Base-by-base conservation (phyloP, 805 yeast genomes). In the Yarrowia sp. region DNA sequence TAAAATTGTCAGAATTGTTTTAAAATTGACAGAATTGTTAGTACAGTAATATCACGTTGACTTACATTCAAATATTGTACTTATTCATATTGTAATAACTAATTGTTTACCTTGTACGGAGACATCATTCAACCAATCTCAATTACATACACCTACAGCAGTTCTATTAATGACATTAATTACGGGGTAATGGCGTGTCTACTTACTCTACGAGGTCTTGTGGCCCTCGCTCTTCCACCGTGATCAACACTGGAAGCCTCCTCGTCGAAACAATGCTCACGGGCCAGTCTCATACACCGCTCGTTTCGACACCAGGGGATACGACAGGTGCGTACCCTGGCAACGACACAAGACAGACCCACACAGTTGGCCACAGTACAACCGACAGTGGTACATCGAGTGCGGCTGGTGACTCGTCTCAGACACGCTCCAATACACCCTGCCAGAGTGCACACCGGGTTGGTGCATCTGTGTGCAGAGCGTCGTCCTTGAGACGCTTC, bases 251-350 rank as follows among this genome's bases (percentile, higher is more conserved):
- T 38, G n/a, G 55, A 34, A 17, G 19, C 58, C 34, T 52, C 58
- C 43, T 52, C 58, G 5, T 52, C 58, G 14, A 52, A 52, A 20
- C 43, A 52, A 12, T 55, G 61, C 36, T 55, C 61, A 39, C 61
- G 17, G 3, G 46, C 61, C n/a, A 55, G 36, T 7, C 61, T 20
- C 61, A 39, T n/a, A 12, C 61, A 55, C 13, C 61, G 38, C 7
- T 55, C 61, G 13, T 55, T 55, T 3, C 61, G 34, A n/a, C 61
- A 55, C 61, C 61, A 55, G 14, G 61, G 61, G 19, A 55, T 55
- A 2, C 61, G 36, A n/a, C 38, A 36, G 38, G 38, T 36, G 2
- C 46, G 44, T 8, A 55, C 38, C 9, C 46, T 55, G 38, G 46
- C 46, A 13, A 55, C 61, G 20, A n/a, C n/a, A n/a, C n/a, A n/a